A percentile compares a stretch with the other conserved stretches of the same genome.
phyloP scores from a whole-genome alignment of 768 basidiomycete species.

The Hemileccinum rubropunctum region DNA sequence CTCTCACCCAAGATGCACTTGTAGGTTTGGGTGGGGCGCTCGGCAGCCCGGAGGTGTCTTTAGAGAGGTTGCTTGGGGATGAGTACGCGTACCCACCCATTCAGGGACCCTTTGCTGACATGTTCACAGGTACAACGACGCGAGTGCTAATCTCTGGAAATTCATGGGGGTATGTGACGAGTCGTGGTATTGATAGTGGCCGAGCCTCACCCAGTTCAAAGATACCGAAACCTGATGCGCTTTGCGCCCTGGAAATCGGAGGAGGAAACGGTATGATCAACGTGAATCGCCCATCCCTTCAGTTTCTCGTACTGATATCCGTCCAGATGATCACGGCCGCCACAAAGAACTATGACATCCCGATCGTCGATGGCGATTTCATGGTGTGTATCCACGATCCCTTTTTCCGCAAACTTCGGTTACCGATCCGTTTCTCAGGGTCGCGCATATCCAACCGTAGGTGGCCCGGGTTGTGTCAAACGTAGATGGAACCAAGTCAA shows the following conservation, averaged over 20 bases:
- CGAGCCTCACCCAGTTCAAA: slow-evolving; percentile 7
- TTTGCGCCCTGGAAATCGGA: slow-evolving; percentile 40
- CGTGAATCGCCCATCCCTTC: slow-evolving; percentile 20
- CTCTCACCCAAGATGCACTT: slow-evolving; percentile 41
- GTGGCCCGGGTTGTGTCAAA: slow-evolving; percentile 12
- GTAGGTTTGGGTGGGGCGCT: slow-evolving; percentile 41
- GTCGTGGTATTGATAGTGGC: neutral
- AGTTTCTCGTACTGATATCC: slow-evolving; percentile 9
- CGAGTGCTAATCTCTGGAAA: slow-evolving; percentile 28
- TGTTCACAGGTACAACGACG: slow-evolving; percentile 31
- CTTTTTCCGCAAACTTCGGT: neutral
- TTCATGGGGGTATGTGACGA: slow-evolving; percentile 23
- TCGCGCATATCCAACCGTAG: slow-evolving; percentile 33
- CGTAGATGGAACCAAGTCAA: neutral
- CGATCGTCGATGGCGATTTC: slow-evolving; percentile 43
- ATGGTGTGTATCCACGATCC: slow-evolving; percentile 30
- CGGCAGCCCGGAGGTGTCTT: slow-evolving; percentile 41
- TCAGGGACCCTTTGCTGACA: neutral
- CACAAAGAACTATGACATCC: slow-evolving; percentile 36
- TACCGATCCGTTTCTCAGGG: slow-evolving; percentile 26
- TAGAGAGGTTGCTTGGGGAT: slow-evolving; percentile 37
- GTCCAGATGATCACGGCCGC: slow-evolving; percentile 36
- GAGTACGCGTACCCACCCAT: slow-evolving; percentile 26
- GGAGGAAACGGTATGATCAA: slow-evolving; percentile 45
- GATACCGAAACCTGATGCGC: slow-evolving; percentile 35